Evolutionary conservation across 1,284 basidiomycete species (phyloP).

Genomic region (Fistulinella cinereoalba): DNA sequence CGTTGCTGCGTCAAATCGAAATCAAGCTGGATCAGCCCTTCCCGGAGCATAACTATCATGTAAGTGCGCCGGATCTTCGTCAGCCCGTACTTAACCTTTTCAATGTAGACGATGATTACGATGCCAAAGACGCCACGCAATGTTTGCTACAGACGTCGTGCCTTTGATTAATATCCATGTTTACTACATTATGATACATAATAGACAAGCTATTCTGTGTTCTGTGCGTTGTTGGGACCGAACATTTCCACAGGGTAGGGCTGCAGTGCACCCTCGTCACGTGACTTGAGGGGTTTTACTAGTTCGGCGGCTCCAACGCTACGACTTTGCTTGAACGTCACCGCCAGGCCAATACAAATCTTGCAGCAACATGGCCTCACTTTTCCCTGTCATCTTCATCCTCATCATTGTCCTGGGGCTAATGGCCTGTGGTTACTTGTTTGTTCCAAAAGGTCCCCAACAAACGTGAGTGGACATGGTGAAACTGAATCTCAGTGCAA

Average conservation of each 20-base stretch:
- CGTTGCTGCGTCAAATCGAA: conserved; percentile 76
- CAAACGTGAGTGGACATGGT: conserved; percentile 67
- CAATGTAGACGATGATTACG: conserved; percentile 65
- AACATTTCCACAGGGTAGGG: too few species aligned
- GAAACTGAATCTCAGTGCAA: background rate
- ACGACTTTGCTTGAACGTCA: background rate
- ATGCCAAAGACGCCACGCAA: conserved; percentile 55
- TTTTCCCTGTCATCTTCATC: conserved; percentile 53
- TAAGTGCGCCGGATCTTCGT: too few species aligned
- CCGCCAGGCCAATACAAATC: background rate
- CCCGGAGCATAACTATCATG: conserved; percentile 88
- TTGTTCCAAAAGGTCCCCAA: conserved; percentile 80
- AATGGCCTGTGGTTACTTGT: conserved; percentile 64
- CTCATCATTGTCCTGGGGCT: conserved; percentile 59
- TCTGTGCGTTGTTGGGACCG: too few species aligned
- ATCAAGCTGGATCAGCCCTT: conserved; percentile 65
- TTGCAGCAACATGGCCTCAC: conserved; percentile 45
- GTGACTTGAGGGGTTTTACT: too few species aligned
- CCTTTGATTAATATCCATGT: conserved; percentile 28
- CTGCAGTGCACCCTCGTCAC: too few species aligned
- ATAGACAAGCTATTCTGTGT: conserved; percentile 2
- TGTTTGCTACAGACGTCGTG: conserved; percentile 45
- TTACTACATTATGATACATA: conserved; percentile 7
- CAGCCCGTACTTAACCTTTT: conserved; percentile 3
- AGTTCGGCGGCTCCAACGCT: too few species aligned